Evolutionary conservation across 106 monocot genomes (phyloP).

Genomic region (Acanthochlamys bracteata): DNA sequence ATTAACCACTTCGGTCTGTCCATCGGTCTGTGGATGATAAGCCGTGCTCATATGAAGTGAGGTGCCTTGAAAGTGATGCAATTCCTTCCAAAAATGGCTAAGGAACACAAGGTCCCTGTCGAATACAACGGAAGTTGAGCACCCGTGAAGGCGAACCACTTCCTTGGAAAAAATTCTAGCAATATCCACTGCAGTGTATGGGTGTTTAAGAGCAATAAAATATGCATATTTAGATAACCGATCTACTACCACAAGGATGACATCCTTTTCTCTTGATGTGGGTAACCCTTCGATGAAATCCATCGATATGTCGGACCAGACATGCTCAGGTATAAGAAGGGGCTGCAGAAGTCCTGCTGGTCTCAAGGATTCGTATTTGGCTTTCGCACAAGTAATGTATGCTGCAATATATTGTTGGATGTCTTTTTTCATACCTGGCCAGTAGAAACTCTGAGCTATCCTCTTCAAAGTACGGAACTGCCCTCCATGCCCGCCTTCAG

Average conservation of each 20-base stretch:
- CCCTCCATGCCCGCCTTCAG: neutral
- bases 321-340: neutral
- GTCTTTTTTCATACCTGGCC: neutral
- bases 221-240: neutral
- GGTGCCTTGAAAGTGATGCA: neutral
- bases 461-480: neutral
- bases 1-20: neutral
- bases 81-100: neutral
- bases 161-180: neutral
- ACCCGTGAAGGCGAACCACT: neutral
- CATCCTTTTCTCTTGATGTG: neutral
- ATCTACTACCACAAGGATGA: constrained; percentile 4
- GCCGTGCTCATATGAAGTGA: neutral
- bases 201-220: neutral
- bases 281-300: constrained; percentile 4
- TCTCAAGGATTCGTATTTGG: neutral
- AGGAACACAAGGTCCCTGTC: neutral
- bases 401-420: neutral
- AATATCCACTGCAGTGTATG: neutral
- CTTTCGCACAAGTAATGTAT: neutral
- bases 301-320: constrained; percentile 7
- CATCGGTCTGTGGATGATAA: neutral
- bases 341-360: neutral
- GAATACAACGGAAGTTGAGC: neutral
- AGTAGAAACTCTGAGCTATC: neutral